These are phyloP conservation scores for Prunus yedoensis DNA, from an alignment of 331 rosid genomes.

Conservation along the genomic window DNA sequence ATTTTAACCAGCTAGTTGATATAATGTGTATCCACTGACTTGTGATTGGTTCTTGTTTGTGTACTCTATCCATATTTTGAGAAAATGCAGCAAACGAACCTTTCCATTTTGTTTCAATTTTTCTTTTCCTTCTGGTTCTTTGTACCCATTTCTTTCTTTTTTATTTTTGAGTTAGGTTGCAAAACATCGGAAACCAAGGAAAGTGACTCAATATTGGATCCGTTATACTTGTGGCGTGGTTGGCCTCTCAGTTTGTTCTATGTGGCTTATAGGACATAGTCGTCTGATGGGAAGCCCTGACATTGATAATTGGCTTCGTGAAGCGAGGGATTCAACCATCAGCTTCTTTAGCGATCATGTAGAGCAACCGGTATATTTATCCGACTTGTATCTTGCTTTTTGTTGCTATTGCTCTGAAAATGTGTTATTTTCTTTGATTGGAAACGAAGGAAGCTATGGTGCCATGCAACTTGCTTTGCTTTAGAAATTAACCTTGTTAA, in stretches of 20 bases:
- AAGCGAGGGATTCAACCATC: conserved; percentile 70
- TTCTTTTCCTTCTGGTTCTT: neutral
- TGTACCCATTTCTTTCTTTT: neutral
- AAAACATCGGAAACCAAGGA: conserved; percentile 79
- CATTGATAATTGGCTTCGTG: conserved; percentile 81
- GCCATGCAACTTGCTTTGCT: neutral
- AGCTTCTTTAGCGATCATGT: conserved; percentile 73
- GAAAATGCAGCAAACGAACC: neutral
- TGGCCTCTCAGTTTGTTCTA: conserved; percentile 79
- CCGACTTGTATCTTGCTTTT: neutral
- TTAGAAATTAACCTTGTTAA: neutral
- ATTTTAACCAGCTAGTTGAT: neutral
- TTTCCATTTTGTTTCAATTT: neutral
- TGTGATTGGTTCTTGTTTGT: conserved; percentile 4
- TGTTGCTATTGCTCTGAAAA: neutral
- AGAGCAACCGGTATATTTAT: conserved; percentile 75
- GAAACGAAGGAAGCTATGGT: neutral
- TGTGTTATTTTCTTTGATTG: neutral
- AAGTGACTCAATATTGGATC: conserved; percentile 75
- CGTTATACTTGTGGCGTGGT: conserved; percentile 75
- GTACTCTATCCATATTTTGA: neutral
- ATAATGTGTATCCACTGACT: neutral
- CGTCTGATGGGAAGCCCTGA: conserved; percentile 90
- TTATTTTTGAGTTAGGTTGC: conserved; percentile 48
- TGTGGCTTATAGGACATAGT: conserved; percentile 79